Base-by-base conservation (phyloP, 495 filamentous ascomycete genomes). In the Echria macrotheca region DNA sequence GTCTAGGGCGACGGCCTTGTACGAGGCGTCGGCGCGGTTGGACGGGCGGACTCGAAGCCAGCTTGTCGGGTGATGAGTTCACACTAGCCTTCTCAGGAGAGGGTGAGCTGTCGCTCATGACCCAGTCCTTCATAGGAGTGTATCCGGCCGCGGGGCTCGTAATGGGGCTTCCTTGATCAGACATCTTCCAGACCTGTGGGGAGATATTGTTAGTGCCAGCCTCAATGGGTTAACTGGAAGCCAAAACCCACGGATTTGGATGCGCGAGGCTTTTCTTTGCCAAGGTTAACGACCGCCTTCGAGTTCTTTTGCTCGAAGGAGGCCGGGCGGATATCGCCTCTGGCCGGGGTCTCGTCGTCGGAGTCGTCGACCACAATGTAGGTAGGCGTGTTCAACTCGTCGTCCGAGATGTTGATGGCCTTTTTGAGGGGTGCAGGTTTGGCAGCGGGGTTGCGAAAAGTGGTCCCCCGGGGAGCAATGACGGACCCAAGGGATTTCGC, bases 381-480 rank as follows among this genome's bases (percentile, higher is more conserved):
- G n/a, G 66, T 57, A 19, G 66, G 63, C 11, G 64, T 60, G 33
- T 65, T 59, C 3, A 70, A 39, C 43, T 72, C 70, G 28, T 72
- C 70, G 40, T 74, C 71, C 0, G 70, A 73, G 6, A 73, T 69
- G 37, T 68, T 67, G 15, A 66, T 25, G 32, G 21, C 35, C 8
- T 37, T 18, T 14, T 65, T 72, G n/a, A n/a, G n/a, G n/a, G n/a
- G n/a, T n/a, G n/a, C n/a, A 36, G 78, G 72, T 33, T 76, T 77
- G 56, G n/a, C n/a, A n/a, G n/a, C n/a, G n/a, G n/a, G n/a, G n/a
- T n/a, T n/a, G n/a, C n/a, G n/a, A n/a, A 84, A 90, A 12, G 70
- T 65, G 4, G 89, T 94, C 10, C 90, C 90, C 33, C 82, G 79
- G 14, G 90, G 90, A 6, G 87, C 87, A 75, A 95, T 85, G 11